phyloP scores from a whole-genome alignment of 2,329 filamentous ascomycete genomes.

The Epicoccum sorghinum region DNA sequence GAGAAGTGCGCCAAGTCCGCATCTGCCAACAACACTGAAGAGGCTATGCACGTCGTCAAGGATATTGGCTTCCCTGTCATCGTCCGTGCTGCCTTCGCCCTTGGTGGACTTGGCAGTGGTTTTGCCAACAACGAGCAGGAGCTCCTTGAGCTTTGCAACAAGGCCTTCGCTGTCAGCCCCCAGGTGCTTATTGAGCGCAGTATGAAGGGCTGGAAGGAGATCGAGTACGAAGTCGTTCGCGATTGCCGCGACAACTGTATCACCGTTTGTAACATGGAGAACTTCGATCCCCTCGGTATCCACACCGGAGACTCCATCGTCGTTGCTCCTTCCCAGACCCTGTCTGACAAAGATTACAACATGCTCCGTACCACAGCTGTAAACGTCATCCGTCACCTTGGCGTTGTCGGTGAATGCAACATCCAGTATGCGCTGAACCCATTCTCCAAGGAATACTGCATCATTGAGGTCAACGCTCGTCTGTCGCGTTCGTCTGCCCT shows the following conservation, averaged over 20 bases:
- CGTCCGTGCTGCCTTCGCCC: constrained; percentile 91
- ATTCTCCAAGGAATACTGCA: constrained; percentile 94
- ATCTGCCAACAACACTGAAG: constrained; percentile 85
- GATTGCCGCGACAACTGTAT: constrained; percentile 98
- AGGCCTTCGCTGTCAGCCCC: constrained; percentile 92
- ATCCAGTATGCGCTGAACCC: constrained; percentile 98
- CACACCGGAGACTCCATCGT: constrained; percentile 99
- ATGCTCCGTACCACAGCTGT: constrained; percentile 97
- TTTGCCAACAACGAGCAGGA: constrained; percentile 89
- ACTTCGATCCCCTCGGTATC: constrained; percentile 97
- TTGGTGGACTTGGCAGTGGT: constrained; percentile 92
- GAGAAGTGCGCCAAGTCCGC: constrained; percentile 98
- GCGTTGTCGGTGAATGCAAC: constrained; percentile 98
- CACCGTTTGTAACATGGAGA: constrained; percentile 99
- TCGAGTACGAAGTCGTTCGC: constrained; percentile 97
- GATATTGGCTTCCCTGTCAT: constrained; percentile 96
- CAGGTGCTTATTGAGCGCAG: constrained; percentile 96
- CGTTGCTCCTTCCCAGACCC: constrained; percentile 93
- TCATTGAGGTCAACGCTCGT: constrained; percentile 98
- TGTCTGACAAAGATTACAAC: constrained; percentile 98
- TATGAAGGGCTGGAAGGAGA: constrained; percentile 99
- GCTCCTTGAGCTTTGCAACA: constrained; percentile 85
- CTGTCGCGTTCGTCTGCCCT: constrained; percentile 93
- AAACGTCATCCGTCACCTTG: constrained; percentile 95
- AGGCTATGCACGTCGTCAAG: constrained; percentile 86